Base-by-base conservation (phyloP, 257 asterid genomes). In the Craterostigma plantagineum region DNA sequence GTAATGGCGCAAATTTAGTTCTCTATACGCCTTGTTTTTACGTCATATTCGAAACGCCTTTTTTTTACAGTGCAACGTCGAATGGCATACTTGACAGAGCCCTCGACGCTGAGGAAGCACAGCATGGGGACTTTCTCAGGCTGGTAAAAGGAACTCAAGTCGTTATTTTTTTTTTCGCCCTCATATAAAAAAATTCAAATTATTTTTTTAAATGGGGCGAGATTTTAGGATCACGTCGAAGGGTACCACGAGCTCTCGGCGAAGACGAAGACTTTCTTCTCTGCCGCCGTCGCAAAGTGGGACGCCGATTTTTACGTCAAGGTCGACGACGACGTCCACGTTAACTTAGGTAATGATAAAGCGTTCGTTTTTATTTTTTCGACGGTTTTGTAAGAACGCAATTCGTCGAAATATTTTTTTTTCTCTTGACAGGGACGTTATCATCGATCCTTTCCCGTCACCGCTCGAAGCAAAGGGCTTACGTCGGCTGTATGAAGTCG, bases 401-500 rank as follows among this genome's bases (percentile, higher is more conserved):
- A 34, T n/a, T n/a, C 48, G 14, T 36, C 42, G n/a, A 16, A 33
- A 10, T 18, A 18, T 44, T 53, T 47, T 57, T 45, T 50, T 48
- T 38, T n/a, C n/a, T n/a, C n/a, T n/a, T n/a, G 56, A 33, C 50
- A 87, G 97, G 93, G 53, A 69, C 90, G 63, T 60, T 87, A 7
- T 94, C 90, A 59, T 93, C 97, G 53, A 87, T 91, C 59, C 90
- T 87, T 35, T 90, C 85, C 14, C 87, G 90, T 39, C 97, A 79
- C 56, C 71, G 95, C 43, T 73, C 95, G 12, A 87, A 79, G 58
- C 95, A 95, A 34, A 65, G 95, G 61, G 70, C 81, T 38, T 87
- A 87, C 67, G 72, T 87, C 15, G 97, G 97, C 46, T 87, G 97
- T 60, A 82, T 87, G 97, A 87, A 87, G 72, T 87, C 97, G 30